Conservation (phyloP, 1,284 basidiomycete genomes). For the Leccinum fallax region DNA sequence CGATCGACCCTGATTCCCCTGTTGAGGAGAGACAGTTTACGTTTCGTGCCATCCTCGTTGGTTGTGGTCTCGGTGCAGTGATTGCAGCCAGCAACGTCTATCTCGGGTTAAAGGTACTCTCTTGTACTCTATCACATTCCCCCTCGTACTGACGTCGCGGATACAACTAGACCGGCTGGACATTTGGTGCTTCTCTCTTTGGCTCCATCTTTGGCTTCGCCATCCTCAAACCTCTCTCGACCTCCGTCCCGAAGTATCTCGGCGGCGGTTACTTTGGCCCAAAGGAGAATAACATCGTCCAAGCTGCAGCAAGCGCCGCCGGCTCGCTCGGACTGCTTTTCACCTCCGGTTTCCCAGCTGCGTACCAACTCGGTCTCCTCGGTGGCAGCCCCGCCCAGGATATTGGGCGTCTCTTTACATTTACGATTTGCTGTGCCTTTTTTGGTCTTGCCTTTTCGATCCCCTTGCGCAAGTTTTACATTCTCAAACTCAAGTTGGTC, state of each 20-base stretch:
- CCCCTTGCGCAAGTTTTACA: constrained; percentile 64
- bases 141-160: neutral
- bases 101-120: constrained; percentile 55
- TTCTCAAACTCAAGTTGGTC: constrained; percentile 67
- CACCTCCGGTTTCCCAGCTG: constrained; percentile 57
- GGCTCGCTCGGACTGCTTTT: constrained; percentile 56
- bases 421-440: constrained; percentile 39
- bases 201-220: constrained; percentile 49
- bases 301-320: constrained; percentile 39
- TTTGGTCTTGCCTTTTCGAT: constrained; percentile 61
- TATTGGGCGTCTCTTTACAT: constrained; percentile 61
- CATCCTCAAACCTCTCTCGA: constrained; percentile 63
- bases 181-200: constrained; percentile 69
- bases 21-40: constrained; percentile 61
- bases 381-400: constrained; percentile 42
- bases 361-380: constrained; percentile 62
- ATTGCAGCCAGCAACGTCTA: constrained; percentile 70
- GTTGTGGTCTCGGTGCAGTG: constrained; percentile 47
- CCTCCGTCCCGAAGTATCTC: constrained; percentile 48
- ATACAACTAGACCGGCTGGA: constrained; percentile 55
- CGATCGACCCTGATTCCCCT: constrained; percentile 47
- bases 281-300: constrained; percentile 54
- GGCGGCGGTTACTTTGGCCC: constrained; percentile 69
- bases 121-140: too few relatives aligned
- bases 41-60: constrained; percentile 58